Percentiles rank a stretch among this genome's conserved stretches.
Evolutionary conservation across 148 eudicot genomes (phyloP).

Genomic region (Camellia japonica): DNA sequence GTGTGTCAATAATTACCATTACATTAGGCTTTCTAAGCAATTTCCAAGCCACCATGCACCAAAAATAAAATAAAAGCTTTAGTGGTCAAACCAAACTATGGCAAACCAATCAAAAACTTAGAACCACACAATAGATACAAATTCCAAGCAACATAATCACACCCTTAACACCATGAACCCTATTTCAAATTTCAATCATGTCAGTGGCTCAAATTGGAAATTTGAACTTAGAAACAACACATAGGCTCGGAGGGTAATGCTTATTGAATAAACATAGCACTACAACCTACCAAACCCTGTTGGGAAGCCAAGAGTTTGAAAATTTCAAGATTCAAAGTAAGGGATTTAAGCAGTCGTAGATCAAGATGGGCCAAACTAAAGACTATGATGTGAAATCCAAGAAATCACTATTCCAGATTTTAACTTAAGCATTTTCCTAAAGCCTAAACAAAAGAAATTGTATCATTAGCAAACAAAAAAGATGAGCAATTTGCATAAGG

Average conservation of each 20-base stretch:
- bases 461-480: constrained; percentile 4
- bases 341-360: not conserved
- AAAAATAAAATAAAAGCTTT: too few relatives aligned
- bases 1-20: too few relatives aligned
- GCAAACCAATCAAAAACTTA: too few relatives aligned
- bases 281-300: not conserved
- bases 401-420: not conserved
- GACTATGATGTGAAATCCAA: not conserved
- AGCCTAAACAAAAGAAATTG: not conserved
- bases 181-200: too few relatives aligned
- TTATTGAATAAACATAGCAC: not conserved
- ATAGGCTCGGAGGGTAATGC: not conserved
- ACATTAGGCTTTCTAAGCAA: too few relatives aligned
- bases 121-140: too few relatives aligned
- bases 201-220: not conserved
- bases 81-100: too few relatives aligned
- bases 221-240: too few relatives aligned
- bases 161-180: too few relatives aligned
- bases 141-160: too few relatives aligned
- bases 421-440: not conserved
- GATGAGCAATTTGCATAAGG: not conserved
- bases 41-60: too few relatives aligned
- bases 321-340: not conserved
- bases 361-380: not conserved
- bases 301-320: not conserved